These are phyloP conservation scores for Curvularia verruculosa DNA, from an alignment of 2,329 filamentous ascomycete genomes.

Conservation along the genomic window DNA sequence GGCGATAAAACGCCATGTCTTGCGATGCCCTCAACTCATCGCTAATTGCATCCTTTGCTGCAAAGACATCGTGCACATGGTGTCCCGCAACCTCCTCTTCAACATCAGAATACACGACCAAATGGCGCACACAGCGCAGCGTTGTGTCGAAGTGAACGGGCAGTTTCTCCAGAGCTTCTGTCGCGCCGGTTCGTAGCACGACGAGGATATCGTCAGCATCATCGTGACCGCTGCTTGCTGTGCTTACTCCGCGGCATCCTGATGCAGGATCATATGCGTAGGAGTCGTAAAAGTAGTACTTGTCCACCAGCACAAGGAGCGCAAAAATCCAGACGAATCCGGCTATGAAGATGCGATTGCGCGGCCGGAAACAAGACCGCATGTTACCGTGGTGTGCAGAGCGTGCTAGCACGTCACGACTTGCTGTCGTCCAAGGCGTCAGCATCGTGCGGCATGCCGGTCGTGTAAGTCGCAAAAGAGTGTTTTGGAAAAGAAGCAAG, in stretches of 20 bases:
- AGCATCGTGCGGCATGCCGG: too few species aligned
- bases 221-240: not conserved
- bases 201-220: conserved; percentile 55
- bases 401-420: too few species aligned
- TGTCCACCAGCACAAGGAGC: not conserved
- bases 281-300: too few species aligned
- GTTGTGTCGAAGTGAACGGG: conserved; percentile 50
- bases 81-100: conserved; percentile 34
- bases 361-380: too few species aligned
- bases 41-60: conserved; percentile 18
- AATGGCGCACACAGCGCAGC: conserved; percentile 40
- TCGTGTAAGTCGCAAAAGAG: too few species aligned
- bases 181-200: conserved; percentile 62
- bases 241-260: too few species aligned
- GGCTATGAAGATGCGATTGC: too few species aligned
- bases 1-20: conserved; percentile 43
- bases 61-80: conserved; percentile 39
- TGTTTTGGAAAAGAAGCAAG: too few species aligned
- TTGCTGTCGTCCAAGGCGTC: too few species aligned
- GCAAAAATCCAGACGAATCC: too few species aligned
- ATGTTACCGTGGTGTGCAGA: too few species aligned
- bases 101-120: conserved; percentile 44
- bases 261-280: too few species aligned
- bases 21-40: conserved; percentile 26
- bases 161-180: conserved; percentile 60